These are phyloP conservation scores for Saccharomyces hybrid DNA, from an alignment of 1,139 yeast species.

Conservation along the genomic window DNA sequence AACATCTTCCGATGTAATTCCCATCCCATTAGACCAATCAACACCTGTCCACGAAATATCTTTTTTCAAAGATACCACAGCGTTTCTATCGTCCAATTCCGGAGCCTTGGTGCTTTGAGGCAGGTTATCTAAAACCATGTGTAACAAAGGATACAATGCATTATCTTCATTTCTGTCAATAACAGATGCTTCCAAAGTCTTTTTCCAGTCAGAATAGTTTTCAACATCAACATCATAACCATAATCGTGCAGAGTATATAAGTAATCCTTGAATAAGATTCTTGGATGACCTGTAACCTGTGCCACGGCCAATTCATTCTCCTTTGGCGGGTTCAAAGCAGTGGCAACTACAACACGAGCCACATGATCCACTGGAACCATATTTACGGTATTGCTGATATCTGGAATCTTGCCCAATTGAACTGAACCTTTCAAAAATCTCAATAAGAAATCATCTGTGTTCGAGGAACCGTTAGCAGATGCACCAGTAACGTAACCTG, in stretches of 20 bases:
- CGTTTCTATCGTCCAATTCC: constrained; percentile 80
- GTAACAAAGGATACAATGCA: constrained; percentile 87
- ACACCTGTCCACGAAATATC: constrained; percentile 60
- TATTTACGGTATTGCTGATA: constrained; percentile 79
- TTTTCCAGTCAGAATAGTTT: constrained; percentile 75
- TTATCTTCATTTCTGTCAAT: constrained; percentile 63
- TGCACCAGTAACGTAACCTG: constrained; percentile 93
- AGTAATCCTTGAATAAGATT: constrained; percentile 65
- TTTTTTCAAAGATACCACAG: constrained; percentile 51
- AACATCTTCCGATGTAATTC: constrained; percentile 58
- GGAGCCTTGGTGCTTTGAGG: constrained; percentile 93
- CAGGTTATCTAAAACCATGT: constrained; percentile 84
- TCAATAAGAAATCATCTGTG: constrained; percentile 89
- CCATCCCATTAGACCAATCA: constrained; percentile 62
- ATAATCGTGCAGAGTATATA: constrained; percentile 54
- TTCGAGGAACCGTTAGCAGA: constrained; percentile 78
- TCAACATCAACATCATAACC: constrained; percentile 62
- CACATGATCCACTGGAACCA: constrained; percentile 98
- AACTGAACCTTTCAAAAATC: constrained; percentile 90
- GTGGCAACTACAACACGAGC: constrained; percentile 85
- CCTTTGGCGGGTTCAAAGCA: constrained; percentile 65
- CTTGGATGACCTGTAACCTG: constrained; percentile 98
- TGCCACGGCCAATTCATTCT: constrained; percentile 55
- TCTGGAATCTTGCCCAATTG: constrained; percentile 83
- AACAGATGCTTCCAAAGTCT: constrained; percentile 66